Evolutionary conservation across 176 grass and related monocot genomes (phyloP), one percentile per base, ranked within the genome.

Genomic region (Thinopyrum elongatum): DNA sequence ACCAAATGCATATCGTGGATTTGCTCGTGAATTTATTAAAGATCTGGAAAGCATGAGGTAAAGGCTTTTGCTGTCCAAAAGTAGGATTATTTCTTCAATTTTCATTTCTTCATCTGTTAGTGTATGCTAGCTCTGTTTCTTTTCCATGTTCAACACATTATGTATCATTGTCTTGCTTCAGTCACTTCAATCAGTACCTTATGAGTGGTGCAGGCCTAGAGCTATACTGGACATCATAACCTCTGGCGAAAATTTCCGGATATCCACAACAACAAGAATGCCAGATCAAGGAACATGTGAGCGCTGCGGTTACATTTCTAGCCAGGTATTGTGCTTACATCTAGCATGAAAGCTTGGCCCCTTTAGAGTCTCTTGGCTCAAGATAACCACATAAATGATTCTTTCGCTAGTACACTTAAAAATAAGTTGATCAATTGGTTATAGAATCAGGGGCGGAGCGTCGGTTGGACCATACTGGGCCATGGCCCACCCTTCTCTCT

Each of bases 21-120:
- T 96, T 96, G 97, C 97, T 89, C 94, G 94, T 49, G 97, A 99
- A 79, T 99, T 99, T 79, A 99, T 99, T 65, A 99, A 96, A 90
- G 97, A 99, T 94, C 83, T 99, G 87, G 97, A 96, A 92, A 96
- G 92, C 74, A 87, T 99, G 86, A 96, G 94, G 97, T 96, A 83
- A 88, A 53, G 15, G 28, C 53, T 66, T 53, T 0, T 23, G 6
- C 9, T 63, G 7, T 73, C 82, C 17, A 70, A 61, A 60, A 10
- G n/a, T 74, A 47, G 7, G 39, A 38, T 62, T 29, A 51, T 80
- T 84, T 25, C 13, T 17, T 38, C 36, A 38, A 47, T 42, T 86
- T 11, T 10, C 28, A 64, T 74, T 69, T 90, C 8, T 11, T 90
- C 73, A 71, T 51, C 53, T 73, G n/a, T 27, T 69, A 35, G 12